phyloP scores from a whole-genome alignment of 352 stramenopile genomes.

The Pythium oligandrum region DNA sequence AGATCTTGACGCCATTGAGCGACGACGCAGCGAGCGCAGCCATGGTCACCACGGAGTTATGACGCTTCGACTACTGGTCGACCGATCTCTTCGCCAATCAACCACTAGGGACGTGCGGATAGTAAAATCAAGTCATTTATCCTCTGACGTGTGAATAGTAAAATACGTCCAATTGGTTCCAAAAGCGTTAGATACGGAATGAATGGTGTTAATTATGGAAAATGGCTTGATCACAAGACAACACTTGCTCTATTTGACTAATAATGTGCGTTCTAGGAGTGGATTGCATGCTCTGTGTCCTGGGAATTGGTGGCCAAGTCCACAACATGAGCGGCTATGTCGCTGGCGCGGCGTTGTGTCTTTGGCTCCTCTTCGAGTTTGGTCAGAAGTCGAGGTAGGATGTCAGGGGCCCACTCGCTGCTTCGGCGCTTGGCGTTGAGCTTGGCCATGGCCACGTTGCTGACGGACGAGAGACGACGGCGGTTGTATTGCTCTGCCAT shows the following conservation, averaged over 20 bases:
- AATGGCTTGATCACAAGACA: conserved; percentile 17
- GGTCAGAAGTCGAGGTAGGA: conserved; percentile 59
- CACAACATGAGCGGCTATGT: too few species aligned
- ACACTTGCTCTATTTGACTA: too few species aligned
- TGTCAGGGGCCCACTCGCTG: conserved; percentile 70
- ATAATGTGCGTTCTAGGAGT: too few species aligned
- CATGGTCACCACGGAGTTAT: conserved; percentile 29
- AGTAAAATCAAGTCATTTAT: neutral
- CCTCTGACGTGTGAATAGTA: conserved; percentile 7
- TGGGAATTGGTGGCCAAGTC: too few species aligned
- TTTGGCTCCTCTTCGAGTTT: conserved; percentile 35
- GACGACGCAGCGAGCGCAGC: conserved; percentile 75
- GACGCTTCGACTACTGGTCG: conserved; percentile 8
- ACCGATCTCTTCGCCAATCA: conserved; percentile 21
- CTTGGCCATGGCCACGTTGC: conserved; percentile 64
- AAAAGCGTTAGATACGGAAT: conserved; percentile 13
- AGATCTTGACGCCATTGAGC: conserved; percentile 93
- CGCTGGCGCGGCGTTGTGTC: neutral
- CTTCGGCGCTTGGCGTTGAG: conserved; percentile 45
- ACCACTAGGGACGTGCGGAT: conserved; percentile 3
- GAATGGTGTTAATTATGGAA: conserved; percentile 10
- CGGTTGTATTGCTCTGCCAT: conserved; percentile 56
- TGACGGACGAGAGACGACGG: conserved; percentile 46
- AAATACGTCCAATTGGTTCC: neutral
- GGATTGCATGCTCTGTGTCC: too few species aligned